phyloP scores from a whole-genome alignment of 2,329 filamentous ascomycete genomes.

The Monosporascus sp. region DNA sequence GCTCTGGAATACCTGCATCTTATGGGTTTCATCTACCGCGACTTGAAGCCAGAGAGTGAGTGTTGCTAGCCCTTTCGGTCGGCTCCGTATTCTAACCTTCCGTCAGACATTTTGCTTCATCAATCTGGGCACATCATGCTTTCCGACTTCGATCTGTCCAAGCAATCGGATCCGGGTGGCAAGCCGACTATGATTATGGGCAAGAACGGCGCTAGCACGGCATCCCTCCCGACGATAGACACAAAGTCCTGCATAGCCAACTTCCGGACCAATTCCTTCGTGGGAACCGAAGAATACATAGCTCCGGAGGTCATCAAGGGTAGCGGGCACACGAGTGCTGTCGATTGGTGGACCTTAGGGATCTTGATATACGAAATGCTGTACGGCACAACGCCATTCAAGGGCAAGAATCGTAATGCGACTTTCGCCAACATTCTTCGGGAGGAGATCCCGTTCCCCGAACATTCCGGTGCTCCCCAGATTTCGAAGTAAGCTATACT shows the following conservation, averaged over 20 bases:
- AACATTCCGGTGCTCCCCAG: conserved; percentile 75
- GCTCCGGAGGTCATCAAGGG: conserved; percentile 98
- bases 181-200: conserved; percentile 97
- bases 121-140: conserved; percentile 99
- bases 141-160: conserved; percentile 96
- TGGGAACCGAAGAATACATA: conserved; percentile 98
- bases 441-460: conserved; percentile 94
- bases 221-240: conserved; percentile 90
- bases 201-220: conserved; percentile 80
- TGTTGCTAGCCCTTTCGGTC: conserved; percentile 19
- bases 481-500: conserved; percentile 75
- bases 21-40: conserved; percentile 99
- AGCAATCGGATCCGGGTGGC: conserved; percentile 93
- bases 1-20: conserved; percentile 94
- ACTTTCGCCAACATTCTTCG: conserved; percentile 96
- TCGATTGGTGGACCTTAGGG: conserved; percentile 98
- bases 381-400: conserved; percentile 97
- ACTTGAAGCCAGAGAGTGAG: conserved; percentile 96
- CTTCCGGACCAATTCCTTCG: conserved; percentile 97
- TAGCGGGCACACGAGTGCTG: conserved; percentile 94
- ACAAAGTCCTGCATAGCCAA: conserved; percentile 98
- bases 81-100: conserved; percentile 27
- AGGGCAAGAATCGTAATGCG: conserved; percentile 96
- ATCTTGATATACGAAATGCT: conserved; percentile 99
- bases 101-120: conserved; percentile 84